Conservation (phyloP, 2,329 filamentous ascomycete genomes). For the Seiridium cupressi region DNA sequence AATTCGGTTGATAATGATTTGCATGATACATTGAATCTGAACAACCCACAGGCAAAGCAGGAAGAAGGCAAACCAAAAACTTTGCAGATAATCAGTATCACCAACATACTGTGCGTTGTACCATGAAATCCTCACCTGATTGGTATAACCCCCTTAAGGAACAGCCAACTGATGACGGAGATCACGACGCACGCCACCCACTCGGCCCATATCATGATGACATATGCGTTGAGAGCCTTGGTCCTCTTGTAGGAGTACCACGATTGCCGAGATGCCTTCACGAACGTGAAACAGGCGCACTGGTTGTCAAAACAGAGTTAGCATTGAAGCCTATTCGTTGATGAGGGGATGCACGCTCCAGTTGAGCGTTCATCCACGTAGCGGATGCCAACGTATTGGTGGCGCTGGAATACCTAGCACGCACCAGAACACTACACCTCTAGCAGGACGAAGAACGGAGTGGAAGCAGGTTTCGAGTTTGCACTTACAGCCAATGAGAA, state of each 20-base stretch:
- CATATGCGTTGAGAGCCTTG: slow-evolving; percentile 24
- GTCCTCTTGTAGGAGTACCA: slow-evolving; percentile 18
- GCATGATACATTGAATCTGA: slow-evolving; percentile 48
- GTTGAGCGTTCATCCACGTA: background rate
- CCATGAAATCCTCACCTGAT: slow-evolving; percentile 4
- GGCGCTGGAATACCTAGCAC: background rate
- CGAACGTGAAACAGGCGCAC: slow-evolving; percentile 25
- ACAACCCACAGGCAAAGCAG: slow-evolving; percentile 14
- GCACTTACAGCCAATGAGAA: slow-evolving; percentile 21
- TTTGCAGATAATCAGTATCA: background rate
- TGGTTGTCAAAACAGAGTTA: background rate
- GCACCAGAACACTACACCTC: background rate
- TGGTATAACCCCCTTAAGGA: slow-evolving; percentile 5
- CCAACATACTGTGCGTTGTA: background rate
- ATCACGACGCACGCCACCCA: slow-evolving; percentile 24
- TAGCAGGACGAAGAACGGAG: background rate
- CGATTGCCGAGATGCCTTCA: slow-evolving; percentile 28
- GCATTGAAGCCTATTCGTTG: background rate
- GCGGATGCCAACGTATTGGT: background rate
- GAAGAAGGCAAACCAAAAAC: slow-evolving; percentile 11
- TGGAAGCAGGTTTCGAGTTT: background rate
- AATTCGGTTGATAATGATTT: slow-evolving; percentile 55
- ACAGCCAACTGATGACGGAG: slow-evolving; percentile 26
- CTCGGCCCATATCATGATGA: slow-evolving; percentile 34
- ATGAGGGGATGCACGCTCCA: background rate